These are phyloP conservation scores for Hevea brasiliensis DNA, from an alignment of 345 rosid species.

Conservation along the genomic window DNA sequence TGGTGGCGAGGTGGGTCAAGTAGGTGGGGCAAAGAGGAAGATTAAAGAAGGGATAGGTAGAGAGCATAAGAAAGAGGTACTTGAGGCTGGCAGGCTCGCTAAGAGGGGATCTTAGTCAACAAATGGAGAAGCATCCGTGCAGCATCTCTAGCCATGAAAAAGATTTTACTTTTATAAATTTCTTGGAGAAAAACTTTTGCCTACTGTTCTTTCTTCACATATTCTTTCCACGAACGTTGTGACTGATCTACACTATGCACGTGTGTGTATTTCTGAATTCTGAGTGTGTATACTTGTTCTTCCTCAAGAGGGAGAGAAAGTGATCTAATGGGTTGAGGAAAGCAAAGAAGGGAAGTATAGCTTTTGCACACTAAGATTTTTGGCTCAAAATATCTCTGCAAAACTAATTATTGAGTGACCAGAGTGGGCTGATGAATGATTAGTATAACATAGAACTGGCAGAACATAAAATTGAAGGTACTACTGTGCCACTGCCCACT, in stretches of 20 bases:
- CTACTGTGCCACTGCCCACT: slow-evolving; percentile 1
- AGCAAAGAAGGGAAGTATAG: too few relatives aligned
- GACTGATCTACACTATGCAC: background rate
- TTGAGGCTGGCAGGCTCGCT: background rate
- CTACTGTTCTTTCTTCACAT: background rate
- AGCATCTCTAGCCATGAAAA: slow-evolving; percentile 34
- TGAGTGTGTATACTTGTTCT: too few relatives aligned
- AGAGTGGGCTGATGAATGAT: background rate
- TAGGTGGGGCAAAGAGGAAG: slow-evolving; percentile 24
- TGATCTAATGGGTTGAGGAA: too few relatives aligned
- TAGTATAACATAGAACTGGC: slow-evolving; percentile 12
- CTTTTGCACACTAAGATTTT: background rate
- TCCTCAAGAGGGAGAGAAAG: too few relatives aligned
- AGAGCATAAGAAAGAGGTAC: slow-evolving; percentile 13
- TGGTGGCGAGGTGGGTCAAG: slow-evolving; percentile 15
- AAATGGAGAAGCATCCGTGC: slow-evolving; percentile 25
- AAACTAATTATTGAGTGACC: background rate
- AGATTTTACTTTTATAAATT: slow-evolving; percentile 13
- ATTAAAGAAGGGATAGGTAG: slow-evolving; percentile 20
- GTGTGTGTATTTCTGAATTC: slow-evolving; percentile 13
- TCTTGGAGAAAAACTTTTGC: slow-evolving; percentile 21
- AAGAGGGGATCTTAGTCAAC: slow-evolving; percentile 15
- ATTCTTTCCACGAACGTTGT: background rate
- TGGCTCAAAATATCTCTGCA: background rate
- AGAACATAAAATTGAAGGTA: background rate